These are phyloP conservation scores for Tricharina praecox DNA, from an alignment of 495 filamentous ascomycete genomes.

Conservation along the genomic window DNA sequence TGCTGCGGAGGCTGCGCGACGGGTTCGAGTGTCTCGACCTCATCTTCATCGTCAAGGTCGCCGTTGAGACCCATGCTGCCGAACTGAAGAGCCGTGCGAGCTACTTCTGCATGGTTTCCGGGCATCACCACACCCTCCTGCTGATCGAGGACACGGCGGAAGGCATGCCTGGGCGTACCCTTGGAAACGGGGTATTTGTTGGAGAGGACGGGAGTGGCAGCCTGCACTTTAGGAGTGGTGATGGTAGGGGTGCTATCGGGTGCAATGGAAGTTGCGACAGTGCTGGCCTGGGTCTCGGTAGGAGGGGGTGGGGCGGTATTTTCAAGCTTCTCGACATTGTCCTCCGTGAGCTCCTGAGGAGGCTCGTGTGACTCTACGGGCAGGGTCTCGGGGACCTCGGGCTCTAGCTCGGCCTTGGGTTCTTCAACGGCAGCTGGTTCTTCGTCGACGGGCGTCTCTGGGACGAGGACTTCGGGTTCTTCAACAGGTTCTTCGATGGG, in stretches of 20 bases:
- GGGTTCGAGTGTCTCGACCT: slow-evolving; percentile 89
- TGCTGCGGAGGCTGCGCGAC: slow-evolving; percentile 85
- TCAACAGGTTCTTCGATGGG: slow-evolving; percentile 13
- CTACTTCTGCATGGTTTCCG: slow-evolving; percentile 77
- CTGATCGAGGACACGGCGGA: slow-evolving; percentile 75
- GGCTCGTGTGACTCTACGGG: slow-evolving; percentile 27
- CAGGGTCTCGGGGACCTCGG: slow-evolving; percentile 25
- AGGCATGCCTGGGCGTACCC: slow-evolving; percentile 36
- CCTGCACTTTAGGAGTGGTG: slow-evolving; percentile 39
- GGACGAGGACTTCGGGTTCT: background rate
- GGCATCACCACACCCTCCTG: slow-evolving; percentile 98
- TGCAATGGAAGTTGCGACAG: slow-evolving; percentile 67
- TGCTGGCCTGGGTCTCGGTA: slow-evolving; percentile 79
- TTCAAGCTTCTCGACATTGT: slow-evolving; percentile 75
- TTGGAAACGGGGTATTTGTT: slow-evolving; percentile 23
- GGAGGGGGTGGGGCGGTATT: slow-evolving; percentile 59
- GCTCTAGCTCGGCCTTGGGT: slow-evolving; percentile 14
- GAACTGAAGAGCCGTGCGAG: slow-evolving; percentile 89
- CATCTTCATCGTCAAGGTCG: slow-evolving; percentile 87
- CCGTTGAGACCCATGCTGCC: slow-evolving; percentile 87
- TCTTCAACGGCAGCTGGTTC: slow-evolving; percentile 8
- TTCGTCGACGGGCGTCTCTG: slow-evolving; percentile 13
- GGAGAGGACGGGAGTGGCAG: slow-evolving; percentile 35
- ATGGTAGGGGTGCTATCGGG: slow-evolving; percentile 34
- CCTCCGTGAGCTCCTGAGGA: slow-evolving; percentile 48